These are phyloP conservation scores for Candida methanosorbosa DNA, from an alignment of 805 yeast genomes.

Conservation along the genomic window DNA sequence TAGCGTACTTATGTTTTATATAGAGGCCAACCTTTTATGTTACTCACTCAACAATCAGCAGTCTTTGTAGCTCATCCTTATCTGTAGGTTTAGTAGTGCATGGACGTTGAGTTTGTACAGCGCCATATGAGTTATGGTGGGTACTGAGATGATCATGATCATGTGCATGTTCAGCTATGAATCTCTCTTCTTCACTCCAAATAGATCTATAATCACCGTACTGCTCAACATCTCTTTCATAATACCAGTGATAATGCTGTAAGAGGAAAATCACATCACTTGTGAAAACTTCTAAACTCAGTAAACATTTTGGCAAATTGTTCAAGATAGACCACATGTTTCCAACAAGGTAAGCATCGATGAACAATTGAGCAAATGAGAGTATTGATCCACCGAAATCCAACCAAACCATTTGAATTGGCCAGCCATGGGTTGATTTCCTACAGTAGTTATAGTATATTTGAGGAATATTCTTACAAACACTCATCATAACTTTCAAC, in stretches of 20 bases:
- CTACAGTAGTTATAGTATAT: conserved; percentile 22
- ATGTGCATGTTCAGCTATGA: conserved; percentile 21
- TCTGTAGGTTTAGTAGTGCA: conserved; percentile 11
- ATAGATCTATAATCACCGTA: conserved; percentile 17
- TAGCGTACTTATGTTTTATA: too few relatives aligned
- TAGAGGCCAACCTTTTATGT: too few relatives aligned
- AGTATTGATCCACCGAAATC: conserved; percentile 22
- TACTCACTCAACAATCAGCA: background rate
- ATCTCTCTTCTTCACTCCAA: conserved; percentile 22
- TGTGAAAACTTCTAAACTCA: conserved; percentile 21
- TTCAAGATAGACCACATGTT: conserved; percentile 17
- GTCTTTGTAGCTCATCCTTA: conserved; percentile 19
- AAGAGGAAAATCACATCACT: conserved; percentile 21
- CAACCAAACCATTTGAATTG: conserved; percentile 25
- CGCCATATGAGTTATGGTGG: background rate
- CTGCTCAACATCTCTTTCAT: conserved; percentile 11
- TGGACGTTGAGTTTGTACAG: background rate
- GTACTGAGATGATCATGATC: conserved; percentile 21
- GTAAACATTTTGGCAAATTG: conserved; percentile 23
- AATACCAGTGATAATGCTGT: conserved; percentile 25
- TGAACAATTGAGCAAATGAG: conserved; percentile 20
- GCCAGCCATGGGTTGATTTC: conserved; percentile 30
- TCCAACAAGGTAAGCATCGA: conserved; percentile 20
- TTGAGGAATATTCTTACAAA: conserved; percentile 28
- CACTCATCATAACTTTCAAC: conserved; percentile 24